Conservation (phyloP, 179 eudicot genomes). For the Nepenthes alata region DNA sequence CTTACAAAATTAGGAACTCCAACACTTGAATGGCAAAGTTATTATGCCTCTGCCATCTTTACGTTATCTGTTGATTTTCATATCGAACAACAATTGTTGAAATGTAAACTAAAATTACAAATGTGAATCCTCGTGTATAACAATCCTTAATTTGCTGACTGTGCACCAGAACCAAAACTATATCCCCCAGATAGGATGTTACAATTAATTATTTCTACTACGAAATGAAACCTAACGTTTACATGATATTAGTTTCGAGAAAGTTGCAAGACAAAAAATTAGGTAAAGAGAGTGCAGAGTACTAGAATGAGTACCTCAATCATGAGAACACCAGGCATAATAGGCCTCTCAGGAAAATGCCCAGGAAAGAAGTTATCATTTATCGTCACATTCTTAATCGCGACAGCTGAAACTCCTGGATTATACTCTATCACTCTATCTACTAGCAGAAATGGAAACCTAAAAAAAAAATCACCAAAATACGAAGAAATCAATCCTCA, state of each 20-base stretch:
- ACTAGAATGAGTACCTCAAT: slow-evolving; percentile 50
- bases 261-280: background rate
- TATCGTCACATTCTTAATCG: slow-evolving; percentile 89
- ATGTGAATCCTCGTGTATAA: no score
- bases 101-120: no score
- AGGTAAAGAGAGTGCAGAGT: background rate
- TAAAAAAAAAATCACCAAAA: slow-evolving; percentile 12
- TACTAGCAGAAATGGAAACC: slow-evolving; percentile 88
- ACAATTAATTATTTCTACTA: background rate
- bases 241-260: background rate
- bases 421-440: slow-evolving; percentile 95
- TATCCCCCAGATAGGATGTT: no score
- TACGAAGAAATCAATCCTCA: background rate
- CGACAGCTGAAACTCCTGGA: slow-evolving; percentile 95
- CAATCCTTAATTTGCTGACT: no score
- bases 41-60: no score
- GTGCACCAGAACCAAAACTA: no score
- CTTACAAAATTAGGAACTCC: no score
- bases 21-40: no score
- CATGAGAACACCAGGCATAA: slow-evolving; percentile 99
- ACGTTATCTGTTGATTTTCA: no score
- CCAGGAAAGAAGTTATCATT: slow-evolving; percentile 97
- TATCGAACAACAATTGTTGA: no score
- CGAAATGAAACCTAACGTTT: background rate
- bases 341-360: slow-evolving; percentile 97